phyloP scores from a whole-genome alignment of 2,329 filamentous ascomycete genomes.

The Aaosphaeria arxii region DNA sequence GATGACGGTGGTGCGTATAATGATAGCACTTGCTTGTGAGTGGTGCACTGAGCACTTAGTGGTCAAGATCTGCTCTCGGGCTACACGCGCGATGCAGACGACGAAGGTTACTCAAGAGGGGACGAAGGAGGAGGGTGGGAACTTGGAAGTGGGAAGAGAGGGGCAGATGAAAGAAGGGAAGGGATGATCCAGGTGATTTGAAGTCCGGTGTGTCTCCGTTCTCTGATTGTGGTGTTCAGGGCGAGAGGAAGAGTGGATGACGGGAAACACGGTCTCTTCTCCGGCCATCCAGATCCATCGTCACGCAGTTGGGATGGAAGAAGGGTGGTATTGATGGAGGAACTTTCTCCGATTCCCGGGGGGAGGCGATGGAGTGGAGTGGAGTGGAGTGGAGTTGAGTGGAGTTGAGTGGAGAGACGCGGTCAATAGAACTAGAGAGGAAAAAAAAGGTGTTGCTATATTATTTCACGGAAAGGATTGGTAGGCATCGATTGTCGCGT shows the following conservation, averaged over 20 bases:
- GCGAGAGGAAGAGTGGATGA: background rate
- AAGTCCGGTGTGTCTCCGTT: too few species aligned
- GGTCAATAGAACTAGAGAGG: background rate
- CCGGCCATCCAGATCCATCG: slow-evolving; percentile 6
- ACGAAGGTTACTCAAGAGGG: background rate
- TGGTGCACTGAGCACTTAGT: too few species aligned
- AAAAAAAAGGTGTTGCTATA: background rate
- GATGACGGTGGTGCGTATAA: too few species aligned
- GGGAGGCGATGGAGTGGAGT: slow-evolving; percentile 1
- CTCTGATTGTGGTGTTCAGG: too few species aligned
- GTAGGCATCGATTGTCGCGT: too few species aligned
- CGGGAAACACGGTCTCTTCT: background rate
- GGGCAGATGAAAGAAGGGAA: slow-evolving; percentile 8
- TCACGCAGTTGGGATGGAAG: slow-evolving; percentile 1
- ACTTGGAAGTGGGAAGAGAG: background rate
- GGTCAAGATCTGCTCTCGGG: background rate
- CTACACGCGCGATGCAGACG: background rate
- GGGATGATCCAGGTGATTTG: too few species aligned
- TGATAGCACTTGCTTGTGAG: too few species aligned
- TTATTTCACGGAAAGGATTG: too few species aligned
- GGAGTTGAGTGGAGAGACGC: background rate
- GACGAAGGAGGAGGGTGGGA: background rate
- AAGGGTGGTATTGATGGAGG: slow-evolving; percentile 1
- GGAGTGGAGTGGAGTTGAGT: background rate
- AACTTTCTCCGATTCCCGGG: background rate